Base-by-base conservation (phyloP, 2,329 filamentous ascomycete species). In the Arthrobotrys musiformis region DNA sequence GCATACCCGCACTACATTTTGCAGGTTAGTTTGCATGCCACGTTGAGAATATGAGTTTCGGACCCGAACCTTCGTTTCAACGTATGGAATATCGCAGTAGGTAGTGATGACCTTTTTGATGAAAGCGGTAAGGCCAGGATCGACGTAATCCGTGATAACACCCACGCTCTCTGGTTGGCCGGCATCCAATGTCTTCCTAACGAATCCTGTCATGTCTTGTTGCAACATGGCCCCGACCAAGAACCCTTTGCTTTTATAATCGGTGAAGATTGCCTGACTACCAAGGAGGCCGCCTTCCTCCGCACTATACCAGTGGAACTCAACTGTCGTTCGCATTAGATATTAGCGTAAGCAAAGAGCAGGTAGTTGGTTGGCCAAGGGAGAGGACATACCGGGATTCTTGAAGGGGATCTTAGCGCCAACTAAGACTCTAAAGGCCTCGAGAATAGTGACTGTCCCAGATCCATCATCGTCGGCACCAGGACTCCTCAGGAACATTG, bases 381-480 rank as follows among this genome's bases (percentile, higher is more conserved):
- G 17, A 9, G 30, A 26, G n/a, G 15, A 2, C 64, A 2, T 66
- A 77, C 73, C 66, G 46, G 73, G 68, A 33, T 78, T 78, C 52
- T 68, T 72, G 19, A 78, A 63, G 17, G 67, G 54, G 6, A 78
- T 17, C 13, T 22, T 61, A 2, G 67, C 88, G 78, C 90, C 84
- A n/a, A 91, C 91, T 80, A 98, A 87, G 48, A 92, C 91, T 37
- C 93, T 89, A 82, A 99, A 88, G 2, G 93, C 92, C 84, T 99
- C 94, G 64, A 98, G 89, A 80, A 97, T 98, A 8, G 94, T 98
- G 19, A 98, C 93, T 1, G 93, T 95, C 70, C 93, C 93, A 80
- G 91, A 93, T 79, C 94, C 94, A 82, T 97, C 94, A 81, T 98
- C 94, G 80, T 98, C 95, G n/a, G 94, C 94, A 52, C 94, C 94